Base-by-base conservation (phyloP, 495 filamentous ascomycete genomes). In the Podospora sp. region DNA sequence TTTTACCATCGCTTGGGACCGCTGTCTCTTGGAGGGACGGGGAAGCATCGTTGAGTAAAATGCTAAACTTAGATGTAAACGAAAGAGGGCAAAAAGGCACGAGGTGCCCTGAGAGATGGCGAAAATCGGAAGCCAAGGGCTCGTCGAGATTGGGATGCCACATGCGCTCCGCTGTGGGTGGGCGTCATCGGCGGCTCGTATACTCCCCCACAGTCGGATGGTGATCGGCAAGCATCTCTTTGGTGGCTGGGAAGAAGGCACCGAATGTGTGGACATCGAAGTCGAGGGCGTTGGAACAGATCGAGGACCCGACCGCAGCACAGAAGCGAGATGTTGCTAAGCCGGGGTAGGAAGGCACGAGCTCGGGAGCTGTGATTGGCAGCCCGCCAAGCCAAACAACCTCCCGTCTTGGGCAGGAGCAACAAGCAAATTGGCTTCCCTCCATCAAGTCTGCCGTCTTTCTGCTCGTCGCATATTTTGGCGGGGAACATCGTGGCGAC, bases 321-420 rank as follows among this genome's bases (percentile, higher is more conserved):
- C 33, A 36, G 33, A 36, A 18, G 9, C 40, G 40, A 46, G 40
- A 12, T 20, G 22, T 57, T 22, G 12, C 53, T 57, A 57, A 21
- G 26, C 53, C 21, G 14, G 53, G 53, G n/a, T 25, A 25, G 53
- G 53, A 57, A 57, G 40, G 53, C 40, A 46, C 5, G 40, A 46
- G 40, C 40, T 46, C 40, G 40, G 40, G 40, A 46, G 40, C 40
- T 46, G 40, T 18, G 40, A 46, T 46, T 46, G 40, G 25, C 26
- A 3, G 16, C 0, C 20, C 20, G 26, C 52, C 24, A 26, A 55
- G 21, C n/a, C 56, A 59, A n/a, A 24, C 40, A 21, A 65, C 63
- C 63, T 65, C 52, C 63, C 63, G 52, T n/a, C 63, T 65, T 65
- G 51, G 63, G 63, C 61, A 63, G 61, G 51, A 55, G 51, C 51